Evolutionary conservation across 257 asterid species (phyloP).

Genomic region (Avicennia marina): DNA sequence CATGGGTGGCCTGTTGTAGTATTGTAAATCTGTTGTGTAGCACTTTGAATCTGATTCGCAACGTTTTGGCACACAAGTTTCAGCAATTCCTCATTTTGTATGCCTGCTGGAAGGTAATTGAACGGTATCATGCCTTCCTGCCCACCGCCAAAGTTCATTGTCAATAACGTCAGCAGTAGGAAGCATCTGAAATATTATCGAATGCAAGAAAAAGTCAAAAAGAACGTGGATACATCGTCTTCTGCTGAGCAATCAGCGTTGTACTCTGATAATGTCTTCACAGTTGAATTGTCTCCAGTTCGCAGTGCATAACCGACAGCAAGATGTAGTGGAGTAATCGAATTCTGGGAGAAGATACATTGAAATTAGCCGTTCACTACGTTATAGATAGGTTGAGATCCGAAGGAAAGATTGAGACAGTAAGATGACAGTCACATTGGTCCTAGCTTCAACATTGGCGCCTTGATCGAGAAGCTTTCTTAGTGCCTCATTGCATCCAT

Average conservation of each 20-base stretch:
- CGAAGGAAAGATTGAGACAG: neutral
- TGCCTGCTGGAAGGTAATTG: conserved; percentile 54
- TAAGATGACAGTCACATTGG: conserved; percentile 26
- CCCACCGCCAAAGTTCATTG: conserved; percentile 6
- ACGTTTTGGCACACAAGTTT: conserved; percentile 34
- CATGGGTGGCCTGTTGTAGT: neutral
- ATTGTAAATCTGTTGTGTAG: conserved; percentile 10
- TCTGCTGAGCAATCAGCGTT: conserved; percentile 34
- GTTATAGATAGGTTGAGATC: too few species aligned
- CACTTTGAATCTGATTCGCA: conserved; percentile 26
- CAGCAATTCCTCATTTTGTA: conserved; percentile 39
- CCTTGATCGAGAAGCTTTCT: conserved; percentile 29
- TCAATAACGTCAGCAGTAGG: neutral
- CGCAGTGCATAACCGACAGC: conserved; percentile 40
- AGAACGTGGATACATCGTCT: conserved; percentile 35
- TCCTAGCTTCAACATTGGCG: conserved; percentile 31
- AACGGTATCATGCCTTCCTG: conserved; percentile 79
- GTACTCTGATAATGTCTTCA: conserved; percentile 23
- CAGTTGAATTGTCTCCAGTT: conserved; percentile 28
- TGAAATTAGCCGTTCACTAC: too few species aligned
- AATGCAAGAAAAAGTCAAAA: too few species aligned
- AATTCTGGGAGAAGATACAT: conserved; percentile 25
- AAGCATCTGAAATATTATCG: too few species aligned
- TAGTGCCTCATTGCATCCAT: conserved; percentile 27
- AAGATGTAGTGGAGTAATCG: conserved; percentile 39